Evolutionary conservation across 2,329 filamentous ascomycete species (phyloP).

Genomic region (Lecanosticta acicola): DNA sequence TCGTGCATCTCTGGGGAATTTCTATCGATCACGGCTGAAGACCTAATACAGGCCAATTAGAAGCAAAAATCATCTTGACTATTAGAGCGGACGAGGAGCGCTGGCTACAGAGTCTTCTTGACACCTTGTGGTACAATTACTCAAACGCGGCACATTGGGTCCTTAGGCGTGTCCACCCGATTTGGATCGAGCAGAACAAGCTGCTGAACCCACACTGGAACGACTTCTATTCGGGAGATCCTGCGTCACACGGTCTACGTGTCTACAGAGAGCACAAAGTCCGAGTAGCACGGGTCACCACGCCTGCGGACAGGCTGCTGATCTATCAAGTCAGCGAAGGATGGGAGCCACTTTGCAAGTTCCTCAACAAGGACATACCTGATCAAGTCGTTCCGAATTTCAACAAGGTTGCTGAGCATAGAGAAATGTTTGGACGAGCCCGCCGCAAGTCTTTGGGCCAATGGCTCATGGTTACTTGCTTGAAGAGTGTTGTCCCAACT

Average conservation of each 20-base stretch:
- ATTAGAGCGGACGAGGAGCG: constrained; percentile 4
- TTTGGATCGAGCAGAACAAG: neutral
- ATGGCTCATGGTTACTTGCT: neutral
- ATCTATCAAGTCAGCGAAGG: constrained; percentile 9
- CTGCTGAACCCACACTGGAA: constrained; percentile 1
- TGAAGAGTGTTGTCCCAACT: neutral
- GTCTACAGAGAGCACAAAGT: constrained; percentile 6
- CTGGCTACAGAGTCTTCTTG: constrained; percentile 34
- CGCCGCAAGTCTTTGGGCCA: neutral
- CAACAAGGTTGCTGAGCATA: constrained; percentile 21
- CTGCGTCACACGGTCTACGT: constrained; percentile 2
- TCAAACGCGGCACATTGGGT: constrained; percentile 4
- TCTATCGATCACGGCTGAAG: constrained; percentile 19
- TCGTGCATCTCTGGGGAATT: constrained; percentile 4
- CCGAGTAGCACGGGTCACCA: constrained; percentile 3
- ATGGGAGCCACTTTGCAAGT: constrained; percentile 11
- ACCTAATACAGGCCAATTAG: constrained; percentile 50
- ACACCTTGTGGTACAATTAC: constrained; percentile 5
- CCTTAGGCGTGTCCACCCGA: neutral
- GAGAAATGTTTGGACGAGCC: neutral
- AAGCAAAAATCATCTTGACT: constrained; percentile 62
- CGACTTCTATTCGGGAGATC: constrained; percentile 1
- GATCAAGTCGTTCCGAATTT: constrained; percentile 7
- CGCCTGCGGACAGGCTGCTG: constrained; percentile 5
- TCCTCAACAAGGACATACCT: constrained; percentile 9